phyloP scores from a whole-genome alignment of 2,329 filamentous ascomycete genomes.

The Botrytis fabae region DNA sequence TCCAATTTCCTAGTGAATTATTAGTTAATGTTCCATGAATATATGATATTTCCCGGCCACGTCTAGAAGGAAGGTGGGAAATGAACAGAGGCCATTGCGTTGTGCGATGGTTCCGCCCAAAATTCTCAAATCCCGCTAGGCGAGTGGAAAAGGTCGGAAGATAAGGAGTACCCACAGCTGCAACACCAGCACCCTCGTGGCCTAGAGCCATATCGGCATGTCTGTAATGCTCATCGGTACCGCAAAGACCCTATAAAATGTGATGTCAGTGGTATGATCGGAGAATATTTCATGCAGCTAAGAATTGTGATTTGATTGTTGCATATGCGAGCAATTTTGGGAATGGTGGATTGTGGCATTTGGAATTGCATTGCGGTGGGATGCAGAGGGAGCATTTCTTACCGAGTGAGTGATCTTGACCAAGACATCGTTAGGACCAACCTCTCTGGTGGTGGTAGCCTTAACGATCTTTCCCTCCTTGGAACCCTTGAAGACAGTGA shows the following conservation, averaged over 20 bases:
- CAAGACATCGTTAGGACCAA: conserved; percentile 57
- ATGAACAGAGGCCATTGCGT: not conserved
- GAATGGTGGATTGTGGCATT: not conserved
- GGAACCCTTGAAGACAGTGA: conserved; percentile 65
- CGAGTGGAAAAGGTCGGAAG: not conserved
- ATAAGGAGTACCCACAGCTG: conserved; percentile 39
- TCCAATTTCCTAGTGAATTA: conserved; percentile 40
- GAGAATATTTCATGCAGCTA: not conserved
- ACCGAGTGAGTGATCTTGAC: conserved; percentile 61
- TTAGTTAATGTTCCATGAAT: conserved; percentile 5
- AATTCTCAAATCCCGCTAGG: conserved; percentile 9
- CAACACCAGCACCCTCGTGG: conserved; percentile 52
- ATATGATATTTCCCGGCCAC: not conserved
- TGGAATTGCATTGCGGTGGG: not conserved
- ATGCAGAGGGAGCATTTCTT: not conserved
- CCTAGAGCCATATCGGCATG: conserved; percentile 46
- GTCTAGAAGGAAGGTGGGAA: conserved; percentile 18
- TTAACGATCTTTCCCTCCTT: conserved; percentile 57
- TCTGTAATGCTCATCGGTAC: conserved; percentile 52
- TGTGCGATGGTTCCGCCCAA: not conserved
- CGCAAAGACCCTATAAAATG: conserved; percentile 55
- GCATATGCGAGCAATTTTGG: conserved; percentile 5
- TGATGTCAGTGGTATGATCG: conserved; percentile 7
- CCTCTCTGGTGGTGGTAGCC: conserved; percentile 47
- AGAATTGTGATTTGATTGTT: not conserved